phyloP scores from a whole-genome alignment of 306 rosid species.

The Quercus variabilis region DNA sequence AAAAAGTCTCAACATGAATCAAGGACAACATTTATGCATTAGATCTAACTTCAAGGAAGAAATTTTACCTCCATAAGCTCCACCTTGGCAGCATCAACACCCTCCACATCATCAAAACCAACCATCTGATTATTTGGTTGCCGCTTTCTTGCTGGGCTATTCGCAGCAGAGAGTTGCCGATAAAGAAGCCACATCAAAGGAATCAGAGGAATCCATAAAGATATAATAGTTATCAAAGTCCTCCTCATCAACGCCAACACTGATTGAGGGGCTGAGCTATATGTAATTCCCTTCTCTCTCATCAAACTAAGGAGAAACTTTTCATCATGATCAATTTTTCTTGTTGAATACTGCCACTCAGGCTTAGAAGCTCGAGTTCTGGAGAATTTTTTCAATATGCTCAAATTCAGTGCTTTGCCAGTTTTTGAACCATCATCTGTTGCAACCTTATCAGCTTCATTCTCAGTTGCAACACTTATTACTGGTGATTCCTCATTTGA shows the following conservation, averaged over 20 bases:
- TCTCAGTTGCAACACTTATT: slow-evolving; percentile 26
- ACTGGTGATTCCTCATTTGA: slow-evolving; percentile 37
- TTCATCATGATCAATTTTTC: slow-evolving; percentile 86
- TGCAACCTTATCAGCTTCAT: slow-evolving; percentile 22
- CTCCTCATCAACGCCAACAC: slow-evolving; percentile 66
- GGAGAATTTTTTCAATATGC: slow-evolving; percentile 37
- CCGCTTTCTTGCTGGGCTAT: slow-evolving; percentile 84
- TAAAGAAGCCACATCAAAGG: slow-evolving; percentile 97
- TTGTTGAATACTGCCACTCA: slow-evolving; percentile 73
- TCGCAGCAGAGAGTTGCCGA: slow-evolving; percentile 88
- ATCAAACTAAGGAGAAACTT: slow-evolving; percentile 77
- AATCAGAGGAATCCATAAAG: slow-evolving; percentile 88
- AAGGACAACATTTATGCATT: background rate
- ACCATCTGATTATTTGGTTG: slow-evolving; percentile 54
- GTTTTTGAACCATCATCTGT: slow-evolving; percentile 35
- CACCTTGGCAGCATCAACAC: slow-evolving; percentile 87
- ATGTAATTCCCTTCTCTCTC: slow-evolving; percentile 81
- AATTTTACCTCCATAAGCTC: slow-evolving; percentile 91
- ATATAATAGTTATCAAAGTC: slow-evolving; percentile 66
- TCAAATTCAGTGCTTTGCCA: slow-evolving; percentile 28
- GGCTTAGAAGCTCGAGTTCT: slow-evolving; percentile 45
- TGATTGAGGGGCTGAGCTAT: slow-evolving; percentile 91
- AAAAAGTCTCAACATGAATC: background rate
- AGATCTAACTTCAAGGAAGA: background rate
- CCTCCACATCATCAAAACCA: slow-evolving; percentile 95